Percentiles rank a stretch among this genome's conserved stretches.
Evolutionary conservation across 2,329 filamentous ascomycete species (phyloP).

Genomic region (Teratosphaeriaceae sp.): DNA sequence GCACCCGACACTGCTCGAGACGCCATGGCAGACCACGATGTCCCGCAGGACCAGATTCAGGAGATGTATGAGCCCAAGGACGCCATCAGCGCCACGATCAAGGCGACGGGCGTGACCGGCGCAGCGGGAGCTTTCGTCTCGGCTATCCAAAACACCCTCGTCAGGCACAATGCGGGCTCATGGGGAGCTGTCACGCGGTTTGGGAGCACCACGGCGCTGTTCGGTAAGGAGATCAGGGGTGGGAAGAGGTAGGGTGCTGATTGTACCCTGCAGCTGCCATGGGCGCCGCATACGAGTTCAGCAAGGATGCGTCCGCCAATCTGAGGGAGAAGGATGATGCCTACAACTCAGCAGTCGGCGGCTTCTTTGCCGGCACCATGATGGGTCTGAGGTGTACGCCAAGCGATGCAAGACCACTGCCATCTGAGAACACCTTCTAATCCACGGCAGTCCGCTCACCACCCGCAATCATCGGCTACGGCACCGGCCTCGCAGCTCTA

Average conservation of each 20-base stretch:
- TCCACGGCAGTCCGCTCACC: constrained; percentile 46
- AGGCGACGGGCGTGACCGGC: constrained; percentile 59
- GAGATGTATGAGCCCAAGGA: constrained; percentile 63
- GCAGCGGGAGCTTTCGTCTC: constrained; percentile 64
- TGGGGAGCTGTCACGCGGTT: constrained; percentile 74
- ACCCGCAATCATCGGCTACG: constrained; percentile 64
- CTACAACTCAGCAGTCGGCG: constrained; percentile 67
- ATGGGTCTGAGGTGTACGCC: constrained; percentile 64
- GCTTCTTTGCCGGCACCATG: constrained; percentile 67
- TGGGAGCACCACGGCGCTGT: constrained; percentile 64
- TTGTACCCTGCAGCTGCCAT: constrained; percentile 53
- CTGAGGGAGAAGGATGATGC: constrained; percentile 76
- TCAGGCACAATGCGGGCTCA: constrained; percentile 72
- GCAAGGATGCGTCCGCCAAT: constrained; percentile 70
- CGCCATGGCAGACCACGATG: constrained; percentile 42
- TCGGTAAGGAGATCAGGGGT: constrained; percentile 43
- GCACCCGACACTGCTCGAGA: constrained; percentile 6
- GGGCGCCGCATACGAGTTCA: constrained; percentile 72
- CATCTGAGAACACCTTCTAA: background rate
- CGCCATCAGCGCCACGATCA: constrained; percentile 61
- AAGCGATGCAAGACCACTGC: no score
- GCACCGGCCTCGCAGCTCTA: constrained; percentile 50
- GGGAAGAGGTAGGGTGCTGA: background rate
- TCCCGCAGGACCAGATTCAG: constrained; percentile 33
- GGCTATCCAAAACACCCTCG: constrained; percentile 78